These are phyloP conservation scores for Balansia obtecta DNA, from an alignment of 2,329 filamentous ascomycete species.

Conservation along the genomic window DNA sequence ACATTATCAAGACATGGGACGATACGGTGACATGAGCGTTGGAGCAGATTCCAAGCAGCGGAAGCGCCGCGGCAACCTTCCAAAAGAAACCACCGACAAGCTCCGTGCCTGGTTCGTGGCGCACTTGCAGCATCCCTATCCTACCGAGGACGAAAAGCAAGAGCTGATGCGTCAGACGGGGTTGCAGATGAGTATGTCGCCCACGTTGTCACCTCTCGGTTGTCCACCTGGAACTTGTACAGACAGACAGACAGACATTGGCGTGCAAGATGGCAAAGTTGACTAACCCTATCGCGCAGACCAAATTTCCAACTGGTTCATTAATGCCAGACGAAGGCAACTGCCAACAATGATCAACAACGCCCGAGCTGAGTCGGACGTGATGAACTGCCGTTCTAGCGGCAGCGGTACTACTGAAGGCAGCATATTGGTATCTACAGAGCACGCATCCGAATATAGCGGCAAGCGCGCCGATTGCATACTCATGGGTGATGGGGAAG, in stretches of 20 bases:
- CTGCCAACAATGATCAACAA: slow-evolving; percentile 48
- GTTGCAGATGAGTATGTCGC: slow-evolving; percentile 60
- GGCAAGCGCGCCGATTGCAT: slow-evolving; percentile 21
- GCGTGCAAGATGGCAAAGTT: background rate
- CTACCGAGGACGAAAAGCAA: slow-evolving; percentile 79
- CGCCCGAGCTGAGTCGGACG: slow-evolving; percentile 38
- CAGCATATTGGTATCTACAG: slow-evolving; percentile 26
- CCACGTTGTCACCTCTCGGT: no score
- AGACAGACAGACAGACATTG: background rate
- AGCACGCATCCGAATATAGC: slow-evolving; percentile 14
- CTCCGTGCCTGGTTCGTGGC: slow-evolving; percentile 67
- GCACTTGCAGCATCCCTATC: slow-evolving; percentile 74
- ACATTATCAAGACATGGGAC: slow-evolving; percentile 30
- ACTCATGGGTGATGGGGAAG: slow-evolving; percentile 35
- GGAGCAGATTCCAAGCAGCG: slow-evolving; percentile 36
- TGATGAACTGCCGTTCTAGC: slow-evolving; percentile 23
- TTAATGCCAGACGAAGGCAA: slow-evolving; percentile 60
- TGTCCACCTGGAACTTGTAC: background rate
- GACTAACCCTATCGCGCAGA: slow-evolving; percentile 26
- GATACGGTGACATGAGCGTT: slow-evolving; percentile 25
- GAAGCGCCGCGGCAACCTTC: slow-evolving; percentile 69
- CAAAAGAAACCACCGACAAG: slow-evolving; percentile 79
- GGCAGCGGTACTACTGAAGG: slow-evolving; percentile 14
- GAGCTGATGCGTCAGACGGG: slow-evolving; percentile 65
- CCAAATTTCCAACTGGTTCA: slow-evolving; percentile 72